Conservation (phyloP, 139 green algal species). For the Raphidocelis subcapitata region DNA sequence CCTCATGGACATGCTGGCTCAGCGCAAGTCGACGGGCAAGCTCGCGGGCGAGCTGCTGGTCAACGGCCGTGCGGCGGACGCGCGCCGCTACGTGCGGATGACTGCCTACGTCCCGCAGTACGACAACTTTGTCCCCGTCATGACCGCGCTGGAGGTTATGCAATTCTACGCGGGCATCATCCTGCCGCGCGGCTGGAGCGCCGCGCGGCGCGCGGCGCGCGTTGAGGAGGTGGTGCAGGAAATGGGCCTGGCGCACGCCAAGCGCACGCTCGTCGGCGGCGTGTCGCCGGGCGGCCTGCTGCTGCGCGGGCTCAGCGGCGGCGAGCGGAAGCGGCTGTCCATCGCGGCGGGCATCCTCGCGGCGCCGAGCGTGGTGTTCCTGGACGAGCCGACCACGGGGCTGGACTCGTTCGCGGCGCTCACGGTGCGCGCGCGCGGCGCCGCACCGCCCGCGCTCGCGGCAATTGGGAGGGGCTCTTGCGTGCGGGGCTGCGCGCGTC, state of each 20-base stretch:
- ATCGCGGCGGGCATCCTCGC: slow-evolving; percentile 77
- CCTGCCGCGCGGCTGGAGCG: slow-evolving; percentile 9
- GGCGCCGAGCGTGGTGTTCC: slow-evolving; percentile 56
- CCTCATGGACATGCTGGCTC: slow-evolving; percentile 1
- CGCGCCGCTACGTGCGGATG: slow-evolving; percentile 5
- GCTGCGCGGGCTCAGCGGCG: slow-evolving; percentile 65
- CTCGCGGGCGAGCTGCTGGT: slow-evolving; percentile 17
- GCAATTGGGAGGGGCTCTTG: no score
- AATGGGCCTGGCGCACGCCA: slow-evolving; percentile 10
- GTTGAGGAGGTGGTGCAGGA: slow-evolving; percentile 20
- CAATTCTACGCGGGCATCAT: slow-evolving; percentile 37
- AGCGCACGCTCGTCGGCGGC: slow-evolving; percentile 54
- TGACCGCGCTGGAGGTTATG: slow-evolving; percentile 35
- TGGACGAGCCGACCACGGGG: slow-evolving; percentile 82
- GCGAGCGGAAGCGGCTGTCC: slow-evolving; percentile 85
- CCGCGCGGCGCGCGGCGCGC: not conserved
- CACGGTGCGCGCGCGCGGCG: slow-evolving; percentile 44
- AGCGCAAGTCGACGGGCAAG: slow-evolving; percentile 13
- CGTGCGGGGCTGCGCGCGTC: no score
- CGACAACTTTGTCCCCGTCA: slow-evolving; percentile 38
- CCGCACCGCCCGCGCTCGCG: no score
- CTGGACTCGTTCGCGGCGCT: slow-evolving; percentile 75
- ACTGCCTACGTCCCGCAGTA: slow-evolving; percentile 13
- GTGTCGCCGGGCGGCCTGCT: slow-evolving; percentile 68
- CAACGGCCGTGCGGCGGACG: slow-evolving; percentile 1